Evolutionary conservation across 1,284 basidiomycete genomes (phyloP), one percentile per base, ranked within the genome.

Genomic region (Malassezia arunalokei): DNA sequence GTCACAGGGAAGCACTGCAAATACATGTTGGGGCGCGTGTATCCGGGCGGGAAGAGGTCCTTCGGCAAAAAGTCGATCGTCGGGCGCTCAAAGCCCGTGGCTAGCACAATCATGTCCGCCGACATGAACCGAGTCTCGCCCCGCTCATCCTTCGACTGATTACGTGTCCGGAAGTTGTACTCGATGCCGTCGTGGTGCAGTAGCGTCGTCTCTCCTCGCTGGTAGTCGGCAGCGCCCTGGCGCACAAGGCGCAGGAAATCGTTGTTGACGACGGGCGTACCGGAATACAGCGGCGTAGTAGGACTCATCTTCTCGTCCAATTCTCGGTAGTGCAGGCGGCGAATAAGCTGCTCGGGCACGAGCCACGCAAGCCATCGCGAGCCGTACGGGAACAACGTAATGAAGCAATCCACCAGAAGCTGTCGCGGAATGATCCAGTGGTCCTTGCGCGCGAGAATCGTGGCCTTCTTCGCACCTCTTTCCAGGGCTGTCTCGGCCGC

Each of bases 1-100:
- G 79, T 77, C 1, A 80, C 79, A 3, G 78, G 76, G 74, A 83
- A 83, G 55, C 80, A 82, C 58, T 83, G 81, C 17, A 83, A 74
- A 59, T 83, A 83, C 59, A 82, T 68, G 56, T 81, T 78, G 27
- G 81, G 81, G 3, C 40, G 41, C 20, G 35, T 6, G 60, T 82
- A 82, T 14, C 75, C 77, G 44, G 80, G 77, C 0, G 81, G 81
- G 74, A 83, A 83, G 40, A 83, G 66, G n/a, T 81, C 78, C 2
- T 77, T 55, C 7, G 79, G 76, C 50, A 83, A 63, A 65, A 83
- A 83, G 42, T 78, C 76, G 35, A 82, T 64, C n/a, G 73, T 70
- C 0, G 81, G 81, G 40, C 78, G 76, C 62, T 80, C 74, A 65
- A 81, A 83, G 1, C 81, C 82, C 2, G 81, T 81, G 3, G 82